Evolutionary conservation across 495 filamentous ascomycete species (phyloP).

Genomic region (Penicillium cinerascens): DNA sequence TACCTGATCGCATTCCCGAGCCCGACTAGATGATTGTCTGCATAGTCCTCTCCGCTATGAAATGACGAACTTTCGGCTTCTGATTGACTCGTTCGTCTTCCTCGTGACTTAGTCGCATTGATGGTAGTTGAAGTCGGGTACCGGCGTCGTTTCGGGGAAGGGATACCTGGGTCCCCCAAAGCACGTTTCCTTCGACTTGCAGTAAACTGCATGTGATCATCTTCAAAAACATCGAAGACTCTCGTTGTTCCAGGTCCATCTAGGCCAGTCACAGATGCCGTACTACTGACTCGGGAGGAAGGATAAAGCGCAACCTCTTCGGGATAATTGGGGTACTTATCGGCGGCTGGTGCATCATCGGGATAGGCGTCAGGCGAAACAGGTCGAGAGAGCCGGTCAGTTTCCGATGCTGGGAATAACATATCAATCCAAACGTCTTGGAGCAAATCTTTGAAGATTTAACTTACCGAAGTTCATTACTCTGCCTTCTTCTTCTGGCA

Average conservation of each 20-base stretch:
- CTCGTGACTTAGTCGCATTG: too few relatives aligned
- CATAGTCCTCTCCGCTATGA: neutral
- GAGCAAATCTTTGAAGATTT: too few relatives aligned
- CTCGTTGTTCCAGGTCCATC: constrained; percentile 8
- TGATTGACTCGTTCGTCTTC: too few relatives aligned
- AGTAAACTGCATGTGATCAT: neutral
- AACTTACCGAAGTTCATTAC: too few relatives aligned
- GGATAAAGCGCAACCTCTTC: constrained; percentile 10
- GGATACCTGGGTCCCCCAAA: too few relatives aligned
- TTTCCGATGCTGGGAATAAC: too few relatives aligned
- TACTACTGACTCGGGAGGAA: constrained; percentile 11
- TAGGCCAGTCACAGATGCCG: constrained; percentile 8
- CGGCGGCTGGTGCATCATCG: neutral
- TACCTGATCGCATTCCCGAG: constrained; percentile 1
- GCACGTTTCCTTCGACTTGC: neutral
- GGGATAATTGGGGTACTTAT: constrained; percentile 9
- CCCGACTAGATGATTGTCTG: constrained; percentile 1
- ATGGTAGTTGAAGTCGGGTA: too few relatives aligned
- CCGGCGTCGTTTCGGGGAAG: too few relatives aligned
- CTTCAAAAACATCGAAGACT: constrained; percentile 13
- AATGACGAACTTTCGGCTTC: neutral
- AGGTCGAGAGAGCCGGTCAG: too few relatives aligned
- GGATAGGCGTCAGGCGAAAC: too few relatives aligned
- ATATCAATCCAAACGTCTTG: too few relatives aligned
- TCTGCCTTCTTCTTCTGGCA: too few relatives aligned